A percentile compares a stretch with the other conserved stretches of the same genome.
phyloP scores from a whole-genome alignment of 495 filamentous ascomycete species.

The Letharia lupina region DNA sequence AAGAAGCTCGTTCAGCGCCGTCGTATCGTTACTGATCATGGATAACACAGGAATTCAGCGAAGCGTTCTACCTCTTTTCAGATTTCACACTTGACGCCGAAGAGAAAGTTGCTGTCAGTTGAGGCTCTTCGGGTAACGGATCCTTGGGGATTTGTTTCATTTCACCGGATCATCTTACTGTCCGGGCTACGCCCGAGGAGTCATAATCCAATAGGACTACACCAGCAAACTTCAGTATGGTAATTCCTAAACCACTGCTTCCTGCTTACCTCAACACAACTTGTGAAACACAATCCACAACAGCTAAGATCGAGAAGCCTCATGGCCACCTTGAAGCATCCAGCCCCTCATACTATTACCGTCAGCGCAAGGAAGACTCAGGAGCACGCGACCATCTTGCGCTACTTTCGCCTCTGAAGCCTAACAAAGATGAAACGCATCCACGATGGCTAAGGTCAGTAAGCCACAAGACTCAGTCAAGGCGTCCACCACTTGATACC shows the following conservation, averaged over 20 bases:
- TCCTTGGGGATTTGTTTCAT: background rate
- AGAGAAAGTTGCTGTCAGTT: background rate
- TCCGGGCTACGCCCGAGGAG: background rate
- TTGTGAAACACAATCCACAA: background rate
- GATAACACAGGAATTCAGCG: background rate
- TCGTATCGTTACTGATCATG: background rate
- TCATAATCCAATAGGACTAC: background rate
- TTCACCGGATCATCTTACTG: background rate
- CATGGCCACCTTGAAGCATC: background rate
- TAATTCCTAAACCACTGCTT: background rate
- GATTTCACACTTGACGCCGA: background rate
- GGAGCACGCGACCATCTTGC: background rate
- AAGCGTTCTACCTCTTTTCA: background rate
- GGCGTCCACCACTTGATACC: background rate
- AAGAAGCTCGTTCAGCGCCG: background rate
- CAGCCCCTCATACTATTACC: background rate
- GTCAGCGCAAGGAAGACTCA: background rate
- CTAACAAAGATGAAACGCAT: background rate
- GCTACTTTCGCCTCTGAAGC: background rate
- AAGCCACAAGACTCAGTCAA: background rate
- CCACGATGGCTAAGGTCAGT: background rate
- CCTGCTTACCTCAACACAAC: background rate
- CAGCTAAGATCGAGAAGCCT: background rate
- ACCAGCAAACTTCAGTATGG: background rate
- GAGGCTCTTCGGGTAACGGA: conserved; percentile 1